Conservation (phyloP, 768 basidiomycete species). For the Podaxis carcinomalis region DNA sequence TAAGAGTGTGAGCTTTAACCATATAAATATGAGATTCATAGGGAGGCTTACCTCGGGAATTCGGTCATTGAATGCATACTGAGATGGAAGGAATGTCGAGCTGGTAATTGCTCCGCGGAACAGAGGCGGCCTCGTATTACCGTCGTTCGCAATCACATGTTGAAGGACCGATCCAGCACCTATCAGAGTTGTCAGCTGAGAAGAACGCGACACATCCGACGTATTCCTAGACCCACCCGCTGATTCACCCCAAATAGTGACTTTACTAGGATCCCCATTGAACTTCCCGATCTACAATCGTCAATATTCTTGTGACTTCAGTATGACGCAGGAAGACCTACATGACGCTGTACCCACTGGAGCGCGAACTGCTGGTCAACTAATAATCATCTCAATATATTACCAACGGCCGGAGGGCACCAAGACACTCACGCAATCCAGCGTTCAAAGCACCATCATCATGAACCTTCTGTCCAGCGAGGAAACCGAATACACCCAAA, state of each 20-base stretch:
- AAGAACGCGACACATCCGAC: too few species aligned
- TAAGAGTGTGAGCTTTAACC: not conserved
- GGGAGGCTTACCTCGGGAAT: slow-evolving; percentile 30
- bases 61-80: slow-evolving; percentile 37
- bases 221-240: slow-evolving; percentile 15
- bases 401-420: not conserved
- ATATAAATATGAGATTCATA: not conserved
- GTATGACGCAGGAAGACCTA: slow-evolving; percentile 11
- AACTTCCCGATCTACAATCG: slow-evolving; percentile 31
- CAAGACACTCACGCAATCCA: slow-evolving; percentile 36
- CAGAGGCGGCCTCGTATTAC: slow-evolving; percentile 38
- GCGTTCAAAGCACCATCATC: slow-evolving; percentile 40
- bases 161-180: slow-evolving; percentile 48
- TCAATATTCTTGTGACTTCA: not conserved
- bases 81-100: slow-evolving; percentile 39
- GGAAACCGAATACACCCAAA: slow-evolving; percentile 41
- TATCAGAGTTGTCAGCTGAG: not conserved
- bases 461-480: slow-evolving; percentile 39
- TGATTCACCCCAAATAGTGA: slow-evolving; percentile 42
- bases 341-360: slow-evolving; percentile 38
- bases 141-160: slow-evolving; percentile 42
- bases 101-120: slow-evolving; percentile 41
- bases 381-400: slow-evolving; percentile 8
- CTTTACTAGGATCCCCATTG: slow-evolving; percentile 33
- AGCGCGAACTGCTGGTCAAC: slow-evolving; percentile 43